Evolutionary conservation across 106 monocot species (phyloP).

Genomic region (Dendrobium chrysotoxum): DNA sequence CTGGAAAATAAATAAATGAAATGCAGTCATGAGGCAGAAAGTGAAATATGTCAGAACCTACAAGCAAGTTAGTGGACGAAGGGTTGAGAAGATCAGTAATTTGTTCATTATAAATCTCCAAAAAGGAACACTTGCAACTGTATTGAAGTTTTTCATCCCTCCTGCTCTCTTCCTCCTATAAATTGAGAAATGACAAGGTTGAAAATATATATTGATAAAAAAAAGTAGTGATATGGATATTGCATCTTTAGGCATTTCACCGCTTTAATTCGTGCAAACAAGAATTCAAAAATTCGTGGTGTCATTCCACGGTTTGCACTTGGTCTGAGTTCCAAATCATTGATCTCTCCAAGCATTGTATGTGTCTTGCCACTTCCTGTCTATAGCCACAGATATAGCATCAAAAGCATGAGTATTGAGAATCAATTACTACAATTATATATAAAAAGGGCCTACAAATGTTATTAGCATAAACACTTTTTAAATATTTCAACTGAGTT

Average conservation of each 20-base stretch:
- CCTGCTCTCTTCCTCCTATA: slow-evolving; percentile 91
- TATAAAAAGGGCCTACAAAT: background rate
- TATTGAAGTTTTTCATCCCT: slow-evolving; percentile 89
- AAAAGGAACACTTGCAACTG: slow-evolving; percentile 86
- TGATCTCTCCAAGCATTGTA: slow-evolving; percentile 94
- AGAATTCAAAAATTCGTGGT: slow-evolving; percentile 94
- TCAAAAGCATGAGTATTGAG: background rate
- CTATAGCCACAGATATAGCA: slow-evolving; percentile 31
- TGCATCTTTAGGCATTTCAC: slow-evolving; percentile 25
- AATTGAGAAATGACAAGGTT: slow-evolving; percentile 1
- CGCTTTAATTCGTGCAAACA: slow-evolving; percentile 93
- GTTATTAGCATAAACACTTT: background rate
- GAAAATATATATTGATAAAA: slow-evolving; percentile 6
- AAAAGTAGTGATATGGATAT: background rate
- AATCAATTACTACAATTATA: background rate
- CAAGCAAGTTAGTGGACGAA: slow-evolving; percentile 78
- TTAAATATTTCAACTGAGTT: background rate
- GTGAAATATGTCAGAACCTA: slow-evolving; percentile 22
- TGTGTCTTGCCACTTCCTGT: slow-evolving; percentile 97
- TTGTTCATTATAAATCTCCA: slow-evolving; percentile 98
- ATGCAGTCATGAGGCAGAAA: background rate
- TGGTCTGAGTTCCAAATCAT: slow-evolving; percentile 52
- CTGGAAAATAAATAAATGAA: background rate
- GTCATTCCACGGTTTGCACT: slow-evolving; percentile 82
- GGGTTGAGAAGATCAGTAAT: slow-evolving; percentile 97